Conservation (phyloP, 2,329 filamentous ascomycete genomes). For the Curvularia sp. region DNA sequence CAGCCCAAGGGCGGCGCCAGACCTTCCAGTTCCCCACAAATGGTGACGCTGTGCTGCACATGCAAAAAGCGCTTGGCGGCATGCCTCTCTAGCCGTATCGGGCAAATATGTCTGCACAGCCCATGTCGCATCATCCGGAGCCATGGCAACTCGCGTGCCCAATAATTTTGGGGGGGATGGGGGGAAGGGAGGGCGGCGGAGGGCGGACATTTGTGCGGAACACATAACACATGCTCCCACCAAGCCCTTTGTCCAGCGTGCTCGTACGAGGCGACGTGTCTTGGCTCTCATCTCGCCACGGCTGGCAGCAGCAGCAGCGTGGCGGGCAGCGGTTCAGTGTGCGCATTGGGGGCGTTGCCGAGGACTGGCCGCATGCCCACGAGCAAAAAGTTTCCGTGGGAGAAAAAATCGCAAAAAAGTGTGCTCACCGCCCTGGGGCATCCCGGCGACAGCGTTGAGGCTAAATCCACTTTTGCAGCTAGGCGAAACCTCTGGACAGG, state of each 20-base stretch:
- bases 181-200: too few species aligned
- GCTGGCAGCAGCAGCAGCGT: slow-evolving; percentile 3
- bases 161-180: slow-evolving; percentile 30
- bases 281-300: background rate
- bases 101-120: slow-evolving; percentile 27
- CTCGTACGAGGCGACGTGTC: slow-evolving; percentile 18
- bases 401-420: slow-evolving; percentile 37
- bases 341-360: slow-evolving; percentile 21
- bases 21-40: slow-evolving; percentile 44
- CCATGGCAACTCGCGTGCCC: slow-evolving; percentile 45
- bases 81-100: slow-evolving; percentile 28
- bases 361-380: slow-evolving; percentile 26
- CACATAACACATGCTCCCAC: background rate
- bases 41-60: slow-evolving; percentile 44
- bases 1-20: slow-evolving; percentile 32
- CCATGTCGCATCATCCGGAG: slow-evolving; percentile 36
- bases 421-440: slow-evolving; percentile 43
- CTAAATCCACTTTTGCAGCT: slow-evolving; percentile 38
- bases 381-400: slow-evolving; percentile 19
- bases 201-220: slow-evolving; percentile 9
- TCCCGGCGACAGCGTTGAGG: slow-evolving; percentile 38
- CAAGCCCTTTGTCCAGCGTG: too few species aligned
- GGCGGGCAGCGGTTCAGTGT: slow-evolving; percentile 4
- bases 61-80: slow-evolving; percentile 31
- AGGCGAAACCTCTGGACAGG: slow-evolving; percentile 34